Base-by-base conservation (phyloP, 192 early-diverging fungal species). In the Entomortierella beljakovae region DNA sequence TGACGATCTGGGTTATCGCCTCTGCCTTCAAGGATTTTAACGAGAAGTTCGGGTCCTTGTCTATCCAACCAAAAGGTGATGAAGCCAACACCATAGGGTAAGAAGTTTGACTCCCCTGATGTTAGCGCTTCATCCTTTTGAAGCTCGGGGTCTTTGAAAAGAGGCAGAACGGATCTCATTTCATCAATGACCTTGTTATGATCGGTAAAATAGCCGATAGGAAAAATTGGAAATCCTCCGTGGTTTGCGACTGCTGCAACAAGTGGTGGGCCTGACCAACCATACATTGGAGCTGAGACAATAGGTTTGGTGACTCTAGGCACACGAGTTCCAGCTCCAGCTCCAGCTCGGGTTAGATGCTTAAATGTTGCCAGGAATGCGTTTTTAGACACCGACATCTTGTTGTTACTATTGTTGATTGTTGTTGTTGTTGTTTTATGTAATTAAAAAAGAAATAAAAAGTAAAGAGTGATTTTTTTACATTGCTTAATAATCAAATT, bases 221-320 rank as follows among this genome's bases (percentile, higher is more conserved):
- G 61, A 25, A 40, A 79, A 32, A 79, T 51, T 31, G 75, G 68
- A 6, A 86, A 15, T 1, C 80, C 80, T 7, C 84, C 85, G 16
- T 82, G 71, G 38, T 71, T 70, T 46, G 84, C 62, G 56, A 85
- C 84, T 6, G 70, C 80, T 31, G 80, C 63, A 26, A 71, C 81
- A 15, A 86, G 83, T 16, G 28, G 65, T 3, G 79, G 43, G n/a
- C 70, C 71, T 5, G 83, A 64, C 66, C 73, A 82, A 29, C 62
- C 70, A 23, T 70, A 76, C 84, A 86, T 86, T 48, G 84, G 84
- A 2, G 83, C 81, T 1, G 80, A 79, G 28, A 83, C 59, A 56
- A 86, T 75, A 10, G 84, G 84, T 31, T 66, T 67, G 15, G 62
- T 58, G 43, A 86, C 20, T 10, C 61, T 37, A 10, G 63, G 71